Base-by-base conservation (phyloP, 2,329 filamentous ascomycete species). In the Bipolaris oryzae region DNA sequence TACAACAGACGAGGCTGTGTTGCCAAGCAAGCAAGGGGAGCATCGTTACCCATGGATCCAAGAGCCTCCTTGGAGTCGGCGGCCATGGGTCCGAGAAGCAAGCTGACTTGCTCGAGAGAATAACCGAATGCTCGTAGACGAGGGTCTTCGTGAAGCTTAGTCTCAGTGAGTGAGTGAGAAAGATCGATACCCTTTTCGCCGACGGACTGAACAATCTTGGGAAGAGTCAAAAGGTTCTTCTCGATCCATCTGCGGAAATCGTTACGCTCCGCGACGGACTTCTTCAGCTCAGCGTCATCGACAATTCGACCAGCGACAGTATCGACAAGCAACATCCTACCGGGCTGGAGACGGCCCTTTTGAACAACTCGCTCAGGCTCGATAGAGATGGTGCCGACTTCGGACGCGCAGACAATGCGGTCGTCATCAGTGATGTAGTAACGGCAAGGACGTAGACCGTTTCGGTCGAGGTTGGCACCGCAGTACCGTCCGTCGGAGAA, bases 391-490 rank as follows among this genome's bases (percentile, higher is more conserved):
- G 94, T 94, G 71, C 94, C 94, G 61, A 98, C 94, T 78, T 98
- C 94, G 11, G 94, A 98, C 37, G 93, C 94, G 78, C 94, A 98
- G 69, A 98, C 92, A 73, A 98, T 97, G 70, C 94, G 90, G 77
- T 98, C 94, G 75, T 98, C 94, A 65, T 96, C 92, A 77, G 95
- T 92, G 46, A 98, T 89, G 76, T 98, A 98, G 85, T 94, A 98
- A 80, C 94, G 89, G 83, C 94, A 98, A 71, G 94, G 94, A 68
- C 94, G 88, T 50, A 98, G 85, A 79, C 94, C 94, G 74, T 98
- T 98, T 78, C 94, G 88, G 80, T 98, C 94, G 21, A 98, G 84
- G 77, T 97, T 98, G 66, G 94, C 94, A 84, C 94, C 94, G 72
- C 94, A 98, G 83, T 95, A 98, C 61, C 94, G 89, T 60, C 94